Conservation (phyloP, 2,329 filamentous ascomycete genomes). For the Neurospora sp. region DNA sequence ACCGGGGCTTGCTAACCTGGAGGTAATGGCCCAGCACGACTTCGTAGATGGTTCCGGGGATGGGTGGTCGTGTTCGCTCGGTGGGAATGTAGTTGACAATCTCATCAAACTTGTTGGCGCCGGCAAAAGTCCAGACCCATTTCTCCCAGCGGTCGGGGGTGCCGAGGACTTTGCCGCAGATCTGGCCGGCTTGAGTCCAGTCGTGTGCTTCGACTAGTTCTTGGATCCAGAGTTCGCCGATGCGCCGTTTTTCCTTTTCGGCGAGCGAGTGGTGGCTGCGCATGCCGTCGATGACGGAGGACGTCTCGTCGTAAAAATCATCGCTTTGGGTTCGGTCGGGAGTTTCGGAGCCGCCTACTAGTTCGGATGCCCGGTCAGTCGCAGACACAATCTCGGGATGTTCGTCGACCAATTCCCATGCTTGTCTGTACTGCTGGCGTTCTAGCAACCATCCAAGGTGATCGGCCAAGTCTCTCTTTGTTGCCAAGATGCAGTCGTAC, state of each 20-base stretch:
- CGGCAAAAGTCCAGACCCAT: conserved; percentile 88
- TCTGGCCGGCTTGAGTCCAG: conserved; percentile 68
- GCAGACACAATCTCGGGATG: conserved; percentile 63
- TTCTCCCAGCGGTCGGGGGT: conserved; percentile 83
- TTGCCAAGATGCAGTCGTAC: conserved; percentile 89
- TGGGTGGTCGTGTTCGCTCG: conserved; percentile 63
- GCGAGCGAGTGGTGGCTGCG: conserved; percentile 52
- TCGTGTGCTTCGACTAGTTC: conserved; percentile 66
- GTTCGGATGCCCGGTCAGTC: background rate
- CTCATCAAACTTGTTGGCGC: conserved; percentile 77
- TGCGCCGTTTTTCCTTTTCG: conserved; percentile 78
- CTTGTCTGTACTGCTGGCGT: conserved; percentile 68
- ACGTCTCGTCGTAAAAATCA: conserved; percentile 67
- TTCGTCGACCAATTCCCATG: conserved; percentile 82
- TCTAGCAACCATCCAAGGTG: conserved; percentile 80
- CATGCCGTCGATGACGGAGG: conserved; percentile 51
- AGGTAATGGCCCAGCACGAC: conserved; percentile 85
- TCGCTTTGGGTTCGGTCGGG: conserved; percentile 30
- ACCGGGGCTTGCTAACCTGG: conserved; percentile 60
- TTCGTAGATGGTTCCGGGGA: conserved; percentile 79
- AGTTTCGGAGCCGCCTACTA: conserved; percentile 25
- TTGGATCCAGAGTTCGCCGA: conserved; percentile 89
- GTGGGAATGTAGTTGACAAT: conserved; percentile 78
- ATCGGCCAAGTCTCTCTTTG: conserved; percentile 77
- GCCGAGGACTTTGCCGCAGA: conserved; percentile 74